A percentile compares a stretch with the other conserved stretches of the same genome.
Conservation (phyloP, 73 alveolate genomes). For the Tetrahymena thermophila region DNA sequence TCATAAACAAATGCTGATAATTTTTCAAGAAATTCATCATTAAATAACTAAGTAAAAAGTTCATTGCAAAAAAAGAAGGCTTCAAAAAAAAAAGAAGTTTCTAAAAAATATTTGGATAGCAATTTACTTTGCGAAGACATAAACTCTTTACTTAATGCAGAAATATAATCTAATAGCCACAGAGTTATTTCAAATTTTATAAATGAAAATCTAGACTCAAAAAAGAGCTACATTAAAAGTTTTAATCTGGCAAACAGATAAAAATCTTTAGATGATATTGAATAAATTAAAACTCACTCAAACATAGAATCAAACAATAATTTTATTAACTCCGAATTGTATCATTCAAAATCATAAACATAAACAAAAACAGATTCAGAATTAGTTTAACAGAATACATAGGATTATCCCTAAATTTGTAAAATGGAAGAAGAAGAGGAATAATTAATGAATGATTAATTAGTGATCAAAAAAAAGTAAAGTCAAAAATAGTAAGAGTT, state of each 20-base stretch:
- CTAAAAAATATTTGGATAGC: not conserved
- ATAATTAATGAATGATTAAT: not conserved
- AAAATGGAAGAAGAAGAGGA: not conserved
- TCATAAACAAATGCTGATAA: not conserved
- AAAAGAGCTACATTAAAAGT: not conserved
- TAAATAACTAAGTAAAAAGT: not conserved
- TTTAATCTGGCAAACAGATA: not conserved
- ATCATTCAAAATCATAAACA: not conserved
- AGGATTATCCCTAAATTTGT: not conserved
- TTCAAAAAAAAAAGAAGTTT: not conserved
- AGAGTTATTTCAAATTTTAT: not conserved
- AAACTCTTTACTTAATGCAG: not conserved
- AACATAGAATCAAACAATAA: not conserved
- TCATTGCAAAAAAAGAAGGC: not conserved
- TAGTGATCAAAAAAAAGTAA: not conserved
- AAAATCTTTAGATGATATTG: not conserved
- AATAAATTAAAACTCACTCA: not conserved
- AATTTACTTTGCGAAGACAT: not conserved
- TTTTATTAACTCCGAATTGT: not conserved
- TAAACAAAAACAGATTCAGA: not conserved
- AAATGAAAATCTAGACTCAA: not conserved
- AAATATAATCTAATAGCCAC: not conserved
- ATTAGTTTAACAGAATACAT: too few relatives aligned
- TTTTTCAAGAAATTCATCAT: not conserved
- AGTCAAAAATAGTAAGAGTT: not conserved